Percentiles rank a stretch among this genome's conserved stretches.
These are phyloP conservation scores for Diplodia seriata DNA, from an alignment of 2,329 filamentous ascomycete genomes.

Conservation along the genomic window DNA sequence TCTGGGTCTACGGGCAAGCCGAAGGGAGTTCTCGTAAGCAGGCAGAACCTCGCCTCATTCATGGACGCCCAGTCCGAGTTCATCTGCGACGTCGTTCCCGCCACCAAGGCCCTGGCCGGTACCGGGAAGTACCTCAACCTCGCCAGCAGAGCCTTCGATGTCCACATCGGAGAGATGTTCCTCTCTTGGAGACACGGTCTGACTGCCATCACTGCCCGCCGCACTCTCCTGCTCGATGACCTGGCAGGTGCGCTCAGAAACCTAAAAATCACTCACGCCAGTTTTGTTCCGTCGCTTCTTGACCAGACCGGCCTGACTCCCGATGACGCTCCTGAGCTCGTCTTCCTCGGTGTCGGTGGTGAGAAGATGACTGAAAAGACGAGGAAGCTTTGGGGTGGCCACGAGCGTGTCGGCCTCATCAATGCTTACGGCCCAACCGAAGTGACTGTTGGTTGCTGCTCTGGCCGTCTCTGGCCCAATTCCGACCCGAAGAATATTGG, in stretches of 20 bases:
- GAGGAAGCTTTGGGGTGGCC: constrained; percentile 43
- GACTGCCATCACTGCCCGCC: constrained; percentile 21
- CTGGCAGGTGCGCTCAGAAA: constrained; percentile 34
- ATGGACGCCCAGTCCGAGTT: constrained; percentile 42
- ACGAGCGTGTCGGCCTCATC: constrained; percentile 29
- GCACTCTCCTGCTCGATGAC: constrained; percentile 27
- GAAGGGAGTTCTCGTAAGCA: constrained; percentile 73
- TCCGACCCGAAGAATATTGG: constrained; percentile 35
- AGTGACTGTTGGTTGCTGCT: constrained; percentile 42
- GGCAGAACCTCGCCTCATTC: constrained; percentile 36
- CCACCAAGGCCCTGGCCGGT: constrained; percentile 20
- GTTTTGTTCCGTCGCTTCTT: constrained; percentile 37
- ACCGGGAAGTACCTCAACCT: constrained; percentile 45
- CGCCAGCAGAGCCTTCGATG: constrained; percentile 46
- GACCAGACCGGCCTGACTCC: constrained; percentile 30
- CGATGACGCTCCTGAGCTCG: constrained; percentile 39
- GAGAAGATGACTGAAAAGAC: constrained; percentile 46
- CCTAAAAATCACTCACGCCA: constrained; percentile 43
- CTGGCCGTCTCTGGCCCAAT: constrained; percentile 33
- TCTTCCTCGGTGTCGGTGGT: constrained; percentile 45
- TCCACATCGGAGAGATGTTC: constrained; percentile 33
- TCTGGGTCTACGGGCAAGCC: constrained; percentile 98
- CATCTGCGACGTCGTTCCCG: constrained; percentile 38
- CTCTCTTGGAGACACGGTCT: constrained; percentile 28
- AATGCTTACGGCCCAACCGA: constrained; percentile 45